A percentile compares a stretch with the other conserved stretches of the same genome.
Conservation (phyloP, 495 filamentous ascomycete species). For the Talaromyces liani region DNA sequence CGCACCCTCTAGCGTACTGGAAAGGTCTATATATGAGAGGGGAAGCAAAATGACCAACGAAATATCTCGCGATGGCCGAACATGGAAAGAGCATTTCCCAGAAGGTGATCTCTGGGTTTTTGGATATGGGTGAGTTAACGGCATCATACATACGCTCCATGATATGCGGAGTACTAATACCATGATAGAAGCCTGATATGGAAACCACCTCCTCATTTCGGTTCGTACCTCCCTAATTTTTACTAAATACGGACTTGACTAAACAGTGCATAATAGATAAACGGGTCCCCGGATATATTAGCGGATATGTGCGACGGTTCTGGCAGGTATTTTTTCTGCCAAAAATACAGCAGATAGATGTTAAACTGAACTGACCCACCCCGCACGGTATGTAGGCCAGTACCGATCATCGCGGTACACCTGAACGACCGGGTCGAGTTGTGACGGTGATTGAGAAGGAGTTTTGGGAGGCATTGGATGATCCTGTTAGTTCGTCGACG, state of each 20-base stretch:
- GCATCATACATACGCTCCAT: neutral
- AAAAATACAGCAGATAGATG: neutral
- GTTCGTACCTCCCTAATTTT: constrained; percentile 41
- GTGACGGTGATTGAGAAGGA: constrained; percentile 81
- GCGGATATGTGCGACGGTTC: constrained; percentile 90
- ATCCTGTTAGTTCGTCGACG: constrained; percentile 32
- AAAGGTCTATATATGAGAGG: neutral
- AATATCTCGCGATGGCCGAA: constrained; percentile 23
- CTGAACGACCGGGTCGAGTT: constrained; percentile 77
- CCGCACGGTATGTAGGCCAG: constrained; percentile 20
- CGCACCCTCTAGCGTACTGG: neutral
- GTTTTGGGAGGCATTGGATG: constrained; percentile 73
- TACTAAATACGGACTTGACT: neutral
- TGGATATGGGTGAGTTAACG: constrained; percentile 69
- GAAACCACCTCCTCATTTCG: constrained; percentile 95
- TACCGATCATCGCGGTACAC: constrained; percentile 92
- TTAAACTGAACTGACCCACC: neutral
- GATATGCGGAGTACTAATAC: neutral
- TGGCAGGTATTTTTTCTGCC: constrained; percentile 70
- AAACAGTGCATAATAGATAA: constrained; percentile 48
- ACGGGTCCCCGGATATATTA: constrained; percentile 83
- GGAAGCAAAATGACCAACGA: constrained; percentile 1
- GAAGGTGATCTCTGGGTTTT: constrained; percentile 76
- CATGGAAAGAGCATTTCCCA: constrained; percentile 37
- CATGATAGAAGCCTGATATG: constrained; percentile 79